A percentile compares a stretch with the other conserved stretches of the same genome.
phyloP scores from a whole-genome alignment of 1,284 basidiomycete genomes.

The Apiotrichum porosum region DNA sequence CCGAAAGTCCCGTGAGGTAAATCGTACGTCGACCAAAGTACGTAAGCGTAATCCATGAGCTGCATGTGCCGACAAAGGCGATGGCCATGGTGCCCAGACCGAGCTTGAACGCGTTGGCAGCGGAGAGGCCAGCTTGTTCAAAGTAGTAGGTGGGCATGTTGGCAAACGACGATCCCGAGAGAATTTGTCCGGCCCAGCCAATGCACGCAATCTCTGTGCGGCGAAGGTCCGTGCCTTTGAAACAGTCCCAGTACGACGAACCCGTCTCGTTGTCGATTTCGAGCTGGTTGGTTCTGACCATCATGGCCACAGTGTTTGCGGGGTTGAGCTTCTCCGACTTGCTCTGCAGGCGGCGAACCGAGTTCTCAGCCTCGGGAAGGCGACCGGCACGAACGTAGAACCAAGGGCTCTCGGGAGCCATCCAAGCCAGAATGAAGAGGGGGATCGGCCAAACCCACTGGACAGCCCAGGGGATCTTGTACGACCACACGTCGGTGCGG shows the following conservation, averaged over 20 bases:
- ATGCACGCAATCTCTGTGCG: slow-evolving; percentile 14
- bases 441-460: slow-evolving; percentile 49
- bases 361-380: slow-evolving; percentile 19
- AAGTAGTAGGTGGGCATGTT: slow-evolving; percentile 27
- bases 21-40: slow-evolving; percentile 48
- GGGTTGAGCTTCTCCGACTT: slow-evolving; percentile 21
- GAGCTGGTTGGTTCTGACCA: slow-evolving; percentile 32
- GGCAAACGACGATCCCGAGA: slow-evolving; percentile 22
- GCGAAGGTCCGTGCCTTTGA: slow-evolving; percentile 23
- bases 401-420: slow-evolving; percentile 34
- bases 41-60: slow-evolving; percentile 23
- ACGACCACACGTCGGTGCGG: slow-evolving; percentile 20
- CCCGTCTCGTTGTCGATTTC: slow-evolving; percentile 22
- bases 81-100: slow-evolving; percentile 5
- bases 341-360: slow-evolving; percentile 16
- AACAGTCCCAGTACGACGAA: slow-evolving; percentile 25
- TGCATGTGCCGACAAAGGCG: slow-evolving; percentile 23
- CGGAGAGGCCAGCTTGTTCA: slow-evolving; percentile 16
- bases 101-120: slow-evolving; percentile 11
- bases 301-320: slow-evolving; percentile 31
- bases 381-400: slow-evolving; percentile 27
- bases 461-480: slow-evolving; percentile 1
- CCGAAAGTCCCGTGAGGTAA: slow-evolving; percentile 48
- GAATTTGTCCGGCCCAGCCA: slow-evolving; percentile 17
- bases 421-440: slow-evolving; percentile 15